Evolutionary conservation across 2,329 filamentous ascomycete species (phyloP).

Genomic region (Fusarium vanettenii): DNA sequence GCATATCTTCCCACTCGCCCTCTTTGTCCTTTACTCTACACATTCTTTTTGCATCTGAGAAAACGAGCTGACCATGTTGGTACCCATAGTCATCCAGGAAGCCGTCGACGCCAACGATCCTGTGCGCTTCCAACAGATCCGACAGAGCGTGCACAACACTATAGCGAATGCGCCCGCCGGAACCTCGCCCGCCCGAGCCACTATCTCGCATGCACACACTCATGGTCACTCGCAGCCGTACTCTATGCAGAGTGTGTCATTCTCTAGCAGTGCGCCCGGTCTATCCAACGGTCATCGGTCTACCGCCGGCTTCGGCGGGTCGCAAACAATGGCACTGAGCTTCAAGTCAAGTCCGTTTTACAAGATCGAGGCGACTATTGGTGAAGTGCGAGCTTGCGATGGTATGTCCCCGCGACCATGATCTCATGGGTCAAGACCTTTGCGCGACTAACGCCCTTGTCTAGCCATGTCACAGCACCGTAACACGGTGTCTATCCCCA

Average conservation of each 20-base stretch:
- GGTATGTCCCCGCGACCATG: slow-evolving; percentile 62
- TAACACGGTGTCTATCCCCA: slow-evolving; percentile 58
- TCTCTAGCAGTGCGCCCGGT: slow-evolving; percentile 29
- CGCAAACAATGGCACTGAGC: slow-evolving; percentile 29
- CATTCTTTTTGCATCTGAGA: neutral
- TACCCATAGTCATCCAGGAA: slow-evolving; percentile 55
- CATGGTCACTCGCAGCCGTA: slow-evolving; percentile 17
- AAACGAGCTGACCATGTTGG: slow-evolving; percentile 18
- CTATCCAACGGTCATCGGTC: slow-evolving; percentile 36
- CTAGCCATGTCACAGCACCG: slow-evolving; percentile 67
- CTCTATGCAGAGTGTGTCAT: slow-evolving; percentile 34
- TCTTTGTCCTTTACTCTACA: neutral
- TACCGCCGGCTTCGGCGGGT: slow-evolving; percentile 27
- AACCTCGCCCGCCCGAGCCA: slow-evolving; percentile 31
- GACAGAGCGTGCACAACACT: slow-evolving; percentile 54
- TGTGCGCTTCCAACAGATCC: slow-evolving; percentile 57
- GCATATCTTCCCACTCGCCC: neutral
- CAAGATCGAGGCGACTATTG: slow-evolving; percentile 72
- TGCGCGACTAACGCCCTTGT: slow-evolving; percentile 10
- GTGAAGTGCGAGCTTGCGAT: slow-evolving; percentile 75
- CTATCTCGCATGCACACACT: slow-evolving; percentile 23
- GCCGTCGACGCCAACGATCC: slow-evolving; percentile 51
- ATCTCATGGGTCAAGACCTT: neutral
- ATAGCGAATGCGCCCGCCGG: slow-evolving; percentile 43
- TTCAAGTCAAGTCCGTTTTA: slow-evolving; percentile 89